phyloP scores from a whole-genome alignment of 2,329 filamentous ascomycete species.

The Aureobasidium melanogenum region DNA sequence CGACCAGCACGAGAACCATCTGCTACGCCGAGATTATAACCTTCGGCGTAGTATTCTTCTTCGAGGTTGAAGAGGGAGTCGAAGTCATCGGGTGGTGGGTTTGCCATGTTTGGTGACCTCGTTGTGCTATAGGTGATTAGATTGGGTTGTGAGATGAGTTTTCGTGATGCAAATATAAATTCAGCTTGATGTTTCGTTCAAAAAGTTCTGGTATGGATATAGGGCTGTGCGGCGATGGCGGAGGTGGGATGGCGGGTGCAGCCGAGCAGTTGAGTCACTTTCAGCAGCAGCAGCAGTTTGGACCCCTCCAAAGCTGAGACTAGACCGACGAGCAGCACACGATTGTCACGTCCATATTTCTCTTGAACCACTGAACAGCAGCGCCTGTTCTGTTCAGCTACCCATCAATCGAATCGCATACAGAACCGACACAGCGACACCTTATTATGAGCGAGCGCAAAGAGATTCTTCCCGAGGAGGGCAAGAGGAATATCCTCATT shows the following conservation, averaged over 20 bases:
- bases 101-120: not conserved
- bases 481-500: slow-evolving; percentile 78
- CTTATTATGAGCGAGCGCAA: slow-evolving; percentile 20
- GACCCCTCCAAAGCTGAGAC: slow-evolving; percentile 2
- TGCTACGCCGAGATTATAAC: slow-evolving; percentile 62
- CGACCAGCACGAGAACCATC: slow-evolving; percentile 73
- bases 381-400: not conserved
- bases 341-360: not conserved
- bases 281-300: not conserved
- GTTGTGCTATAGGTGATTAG: not conserved
- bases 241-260: slow-evolving; percentile 3
- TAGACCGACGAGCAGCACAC: not conserved
- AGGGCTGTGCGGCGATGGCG: not conserved
- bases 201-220: not conserved
- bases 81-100: slow-evolving; percentile 28
- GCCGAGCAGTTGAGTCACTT: slow-evolving; percentile 6
- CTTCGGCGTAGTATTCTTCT: slow-evolving; percentile 69
- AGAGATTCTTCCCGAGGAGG: slow-evolving; percentile 40
- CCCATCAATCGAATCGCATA: not conserved
- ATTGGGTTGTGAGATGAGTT: too few relatives aligned
- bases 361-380: not conserved
- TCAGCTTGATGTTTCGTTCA: not conserved
- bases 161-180: not conserved
- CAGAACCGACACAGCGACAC: not conserved
- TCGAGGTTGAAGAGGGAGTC: slow-evolving; percentile 52